These are phyloP conservation scores for Mycosphaerelloides madeirae DNA, from an alignment of 2,329 filamentous ascomycete genomes.

Conservation along the genomic window DNA sequence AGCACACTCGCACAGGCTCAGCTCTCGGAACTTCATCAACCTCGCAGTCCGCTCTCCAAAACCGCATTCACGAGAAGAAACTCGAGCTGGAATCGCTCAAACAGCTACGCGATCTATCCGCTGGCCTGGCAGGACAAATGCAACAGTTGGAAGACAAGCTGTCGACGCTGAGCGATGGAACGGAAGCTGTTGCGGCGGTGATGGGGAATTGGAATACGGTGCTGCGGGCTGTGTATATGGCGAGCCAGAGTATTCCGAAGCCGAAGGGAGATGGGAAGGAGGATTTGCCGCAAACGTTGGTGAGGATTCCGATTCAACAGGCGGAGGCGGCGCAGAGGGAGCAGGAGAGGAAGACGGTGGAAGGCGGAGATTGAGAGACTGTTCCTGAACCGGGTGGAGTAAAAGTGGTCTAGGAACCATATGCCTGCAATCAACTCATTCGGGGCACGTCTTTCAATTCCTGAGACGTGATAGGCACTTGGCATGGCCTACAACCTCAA, in stretches of 20 bases:
- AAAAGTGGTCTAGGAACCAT: too few relatives aligned
- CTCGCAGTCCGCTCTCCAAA: slow-evolving; percentile 62
- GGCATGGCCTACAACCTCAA: too few relatives aligned
- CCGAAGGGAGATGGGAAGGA: slow-evolving; percentile 42
- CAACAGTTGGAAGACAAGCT: slow-evolving; percentile 74
- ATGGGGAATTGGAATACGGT: slow-evolving; percentile 86
- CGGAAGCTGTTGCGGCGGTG: slow-evolving; percentile 80
- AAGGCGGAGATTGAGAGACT: slow-evolving; percentile 14
- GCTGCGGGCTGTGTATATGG: slow-evolving; percentile 78
- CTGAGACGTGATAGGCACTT: too few relatives aligned
- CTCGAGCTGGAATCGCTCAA: slow-evolving; percentile 74
- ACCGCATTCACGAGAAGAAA: slow-evolving; percentile 80
- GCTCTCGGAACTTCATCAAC: slow-evolving; percentile 26
- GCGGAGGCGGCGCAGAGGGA: slow-evolving; percentile 29
- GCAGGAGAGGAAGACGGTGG: slow-evolving; percentile 19
- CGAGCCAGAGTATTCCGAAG: slow-evolving; percentile 66
- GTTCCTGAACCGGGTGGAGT: too few relatives aligned
- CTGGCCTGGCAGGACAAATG: slow-evolving; percentile 75
- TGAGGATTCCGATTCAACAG: slow-evolving; percentile 79
- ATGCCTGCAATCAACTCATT: too few relatives aligned
- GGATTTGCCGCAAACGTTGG: slow-evolving; percentile 72
- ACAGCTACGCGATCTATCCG: slow-evolving; percentile 73
- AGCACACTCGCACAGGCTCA: slow-evolving; percentile 42
- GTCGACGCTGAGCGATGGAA: slow-evolving; percentile 71
- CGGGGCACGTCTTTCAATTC: too few relatives aligned